A percentile compares a stretch with the other conserved stretches of the same genome.
These are phyloP conservation scores for Epichloe bromicola DNA, from an alignment of 2,329 filamentous ascomycete species.

Conservation along the genomic window DNA sequence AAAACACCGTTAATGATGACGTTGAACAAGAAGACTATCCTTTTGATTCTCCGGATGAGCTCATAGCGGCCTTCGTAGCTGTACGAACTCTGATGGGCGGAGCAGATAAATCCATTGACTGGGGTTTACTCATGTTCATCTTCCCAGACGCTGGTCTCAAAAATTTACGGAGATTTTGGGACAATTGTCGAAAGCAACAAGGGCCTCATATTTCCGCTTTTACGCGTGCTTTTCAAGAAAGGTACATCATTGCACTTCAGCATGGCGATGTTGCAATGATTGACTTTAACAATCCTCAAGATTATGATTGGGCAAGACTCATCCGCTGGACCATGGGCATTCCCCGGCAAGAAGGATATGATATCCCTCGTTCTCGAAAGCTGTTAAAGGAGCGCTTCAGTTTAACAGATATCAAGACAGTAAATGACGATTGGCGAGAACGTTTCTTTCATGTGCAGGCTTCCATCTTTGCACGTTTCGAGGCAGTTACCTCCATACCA, in stretches of 20 bases:
- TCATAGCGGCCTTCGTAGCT: conserved; percentile 45
- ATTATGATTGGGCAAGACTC: conserved; percentile 56
- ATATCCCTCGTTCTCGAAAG: conserved; percentile 34
- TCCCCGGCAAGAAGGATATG: conserved; percentile 29
- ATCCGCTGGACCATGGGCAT: conserved; percentile 54
- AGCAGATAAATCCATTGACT: conserved; percentile 45
- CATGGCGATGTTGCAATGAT: conserved; percentile 45
- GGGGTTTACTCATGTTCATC: conserved; percentile 42
- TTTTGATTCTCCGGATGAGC: conserved; percentile 14
- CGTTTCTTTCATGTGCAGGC: conserved; percentile 41
- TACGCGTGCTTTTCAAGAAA: conserved; percentile 49
- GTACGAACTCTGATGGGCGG: conserved; percentile 47
- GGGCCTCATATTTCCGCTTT: conserved; percentile 38
- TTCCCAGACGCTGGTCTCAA: conserved; percentile 41
- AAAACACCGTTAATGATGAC: not conserved
- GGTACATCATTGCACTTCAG: conserved; percentile 54
- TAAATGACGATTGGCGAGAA: conserved; percentile 36
- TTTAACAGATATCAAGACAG: conserved; percentile 22
- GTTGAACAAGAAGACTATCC: conserved; percentile 1
- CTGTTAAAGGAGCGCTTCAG: conserved; percentile 31
- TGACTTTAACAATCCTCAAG: conserved; percentile 47
- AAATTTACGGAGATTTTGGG: conserved; percentile 43
- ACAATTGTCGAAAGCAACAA: conserved; percentile 34
- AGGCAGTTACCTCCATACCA: conserved; percentile 37
- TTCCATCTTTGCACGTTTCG: conserved; percentile 44